Percentiles rank a stretch among this genome's conserved stretches.
These are phyloP conservation scores for Pelargonium cotyledonis DNA, from an alignment of 441 rosid species.

Conservation along the genomic window DNA sequence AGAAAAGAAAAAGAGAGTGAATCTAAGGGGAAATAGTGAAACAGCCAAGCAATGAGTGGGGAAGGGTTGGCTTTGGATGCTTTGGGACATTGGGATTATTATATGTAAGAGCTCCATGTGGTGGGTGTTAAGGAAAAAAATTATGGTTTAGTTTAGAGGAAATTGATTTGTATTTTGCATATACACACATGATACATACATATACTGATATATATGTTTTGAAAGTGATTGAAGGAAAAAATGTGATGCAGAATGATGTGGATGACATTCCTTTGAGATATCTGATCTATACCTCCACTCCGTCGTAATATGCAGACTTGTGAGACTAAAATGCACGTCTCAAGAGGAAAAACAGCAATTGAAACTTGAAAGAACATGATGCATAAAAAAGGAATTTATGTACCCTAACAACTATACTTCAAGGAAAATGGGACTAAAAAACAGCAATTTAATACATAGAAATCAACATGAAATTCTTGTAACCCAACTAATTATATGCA, in stretches of 20 bases:
- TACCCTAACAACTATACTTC: constrained; percentile 5
- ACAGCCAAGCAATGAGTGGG: constrained; percentile 37
- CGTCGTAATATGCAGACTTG: too few relatives aligned
- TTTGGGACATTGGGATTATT: constrained; percentile 30
- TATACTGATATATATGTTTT: constrained; percentile 20
- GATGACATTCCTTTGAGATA: not conserved
- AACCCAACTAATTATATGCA: not conserved
- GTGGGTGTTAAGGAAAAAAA: constrained; percentile 23
- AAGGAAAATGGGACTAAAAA: not conserved
- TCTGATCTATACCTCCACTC: too few relatives aligned
- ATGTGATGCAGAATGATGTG: not conserved
- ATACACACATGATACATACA: constrained; percentile 5
- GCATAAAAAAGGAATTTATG: constrained; percentile 1
- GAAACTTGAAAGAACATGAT: not conserved
- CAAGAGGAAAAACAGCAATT: too few relatives aligned
- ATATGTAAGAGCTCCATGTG: constrained; percentile 35
- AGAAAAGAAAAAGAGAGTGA: constrained; percentile 18
- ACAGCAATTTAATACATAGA: not conserved
- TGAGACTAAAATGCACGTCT: too few relatives aligned
- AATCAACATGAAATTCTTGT: not conserved
- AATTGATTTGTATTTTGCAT: constrained; percentile 17
- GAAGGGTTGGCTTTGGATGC: constrained; percentile 38
- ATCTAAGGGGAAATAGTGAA: constrained; percentile 31
- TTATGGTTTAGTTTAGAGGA: constrained; percentile 13
- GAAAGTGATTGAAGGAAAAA: not conserved